Percentiles rank a stretch among this genome's conserved stretches.
Conservation (phyloP, 2,329 filamentous ascomycete species). For the Exserohilum turcica region DNA sequence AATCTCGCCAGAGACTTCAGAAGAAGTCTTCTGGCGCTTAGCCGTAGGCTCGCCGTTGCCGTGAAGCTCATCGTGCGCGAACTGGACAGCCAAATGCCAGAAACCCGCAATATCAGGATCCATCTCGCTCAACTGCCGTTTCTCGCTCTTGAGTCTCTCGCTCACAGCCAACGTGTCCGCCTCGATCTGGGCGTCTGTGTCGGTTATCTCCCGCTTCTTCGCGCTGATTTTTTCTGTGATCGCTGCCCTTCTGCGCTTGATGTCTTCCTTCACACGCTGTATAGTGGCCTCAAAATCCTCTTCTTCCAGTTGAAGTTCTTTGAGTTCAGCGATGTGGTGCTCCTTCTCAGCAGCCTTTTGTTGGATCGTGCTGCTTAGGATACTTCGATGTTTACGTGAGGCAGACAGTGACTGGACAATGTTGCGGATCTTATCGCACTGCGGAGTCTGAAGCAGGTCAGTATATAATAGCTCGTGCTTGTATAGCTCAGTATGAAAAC, state of each 20-base stretch:
- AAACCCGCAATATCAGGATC: neutral
- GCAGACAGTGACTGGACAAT: neutral
- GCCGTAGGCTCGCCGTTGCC: neutral
- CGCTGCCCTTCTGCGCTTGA: neutral
- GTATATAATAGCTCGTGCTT: neutral
- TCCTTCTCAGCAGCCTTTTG: neutral
- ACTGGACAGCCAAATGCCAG: neutral
- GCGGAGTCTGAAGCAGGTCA: neutral
- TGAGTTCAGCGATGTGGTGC: neutral
- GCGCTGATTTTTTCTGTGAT: neutral
- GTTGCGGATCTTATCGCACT: neutral
- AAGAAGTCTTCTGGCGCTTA: neutral
- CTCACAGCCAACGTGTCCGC: neutral
- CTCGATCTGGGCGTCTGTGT: neutral
- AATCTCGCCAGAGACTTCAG: neutral
- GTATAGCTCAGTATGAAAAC: neutral
- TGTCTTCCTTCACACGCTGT: neutral
- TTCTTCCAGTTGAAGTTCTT: neutral
- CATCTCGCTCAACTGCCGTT: neutral
- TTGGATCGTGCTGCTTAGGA: neutral
- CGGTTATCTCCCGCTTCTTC: neutral
- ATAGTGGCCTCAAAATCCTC: neutral
- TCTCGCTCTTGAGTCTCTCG: neutral
- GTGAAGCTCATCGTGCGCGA: neutral
- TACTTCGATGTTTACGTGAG: neutral